A percentile compares a stretch with the other conserved stretches of the same genome.
These are phyloP conservation scores for Phaffia rhodozyma DNA, from an alignment of 1,284 basidiomycete genomes.

Conservation along the genomic window DNA sequence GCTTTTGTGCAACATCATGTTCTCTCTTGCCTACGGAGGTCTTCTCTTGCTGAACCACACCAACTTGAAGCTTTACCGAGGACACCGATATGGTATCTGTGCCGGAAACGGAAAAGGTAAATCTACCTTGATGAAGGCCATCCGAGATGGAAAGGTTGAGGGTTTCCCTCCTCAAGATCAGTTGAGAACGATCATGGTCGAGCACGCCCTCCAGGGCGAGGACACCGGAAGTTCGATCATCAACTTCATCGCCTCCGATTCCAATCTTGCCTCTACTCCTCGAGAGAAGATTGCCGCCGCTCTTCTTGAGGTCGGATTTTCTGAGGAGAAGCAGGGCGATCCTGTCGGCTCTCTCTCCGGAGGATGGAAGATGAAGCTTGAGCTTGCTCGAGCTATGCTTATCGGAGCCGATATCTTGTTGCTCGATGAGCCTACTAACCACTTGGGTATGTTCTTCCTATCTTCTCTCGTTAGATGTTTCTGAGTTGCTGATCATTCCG, in stretches of 20 bases:
- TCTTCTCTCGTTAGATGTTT: constrained; percentile 18
- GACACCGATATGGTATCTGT: constrained; percentile 86
- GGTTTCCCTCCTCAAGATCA: constrained; percentile 86
- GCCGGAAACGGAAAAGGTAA: constrained; percentile 95
- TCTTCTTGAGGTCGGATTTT: constrained; percentile 79
- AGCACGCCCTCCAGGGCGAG: constrained; percentile 89
- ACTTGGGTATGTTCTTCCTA: constrained; percentile 45
- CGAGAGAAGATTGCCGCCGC: constrained; percentile 62
- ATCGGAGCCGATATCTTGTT: constrained; percentile 90
- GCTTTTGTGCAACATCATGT: constrained; percentile 78
- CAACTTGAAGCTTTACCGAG: constrained; percentile 76
- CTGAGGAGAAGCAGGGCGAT: constrained; percentile 71
- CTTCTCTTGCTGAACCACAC: constrained; percentile 93
- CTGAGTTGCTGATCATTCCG: neutral
- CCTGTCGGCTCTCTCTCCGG: constrained; percentile 84
- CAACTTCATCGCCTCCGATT: constrained; percentile 62
- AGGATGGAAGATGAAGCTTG: constrained; percentile 97
- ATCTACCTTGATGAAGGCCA: constrained; percentile 89
- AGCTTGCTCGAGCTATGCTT: constrained; percentile 84
- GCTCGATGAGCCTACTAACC: constrained; percentile 87
- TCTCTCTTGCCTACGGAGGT: constrained; percentile 94
- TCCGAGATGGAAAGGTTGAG: constrained; percentile 84
- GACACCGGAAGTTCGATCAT: constrained; percentile 67
- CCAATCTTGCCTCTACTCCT: constrained; percentile 44
- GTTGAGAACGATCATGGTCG: constrained; percentile 85